These are phyloP conservation scores for Amphicarpaea edgeworthii DNA, from an alignment of 306 rosid genomes.

Conservation along the genomic window DNA sequence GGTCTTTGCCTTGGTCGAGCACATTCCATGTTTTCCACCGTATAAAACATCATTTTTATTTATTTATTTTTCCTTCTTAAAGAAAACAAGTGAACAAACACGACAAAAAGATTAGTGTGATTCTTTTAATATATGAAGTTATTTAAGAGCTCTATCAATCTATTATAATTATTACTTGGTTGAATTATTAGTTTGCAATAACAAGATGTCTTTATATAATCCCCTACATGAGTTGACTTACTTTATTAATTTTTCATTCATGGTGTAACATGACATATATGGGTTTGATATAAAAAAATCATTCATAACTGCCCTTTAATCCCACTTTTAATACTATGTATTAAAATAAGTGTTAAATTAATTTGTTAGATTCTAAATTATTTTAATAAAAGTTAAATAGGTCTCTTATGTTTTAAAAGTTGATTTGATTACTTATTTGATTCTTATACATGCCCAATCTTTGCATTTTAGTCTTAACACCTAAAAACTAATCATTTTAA, in stretches of 20 bases:
- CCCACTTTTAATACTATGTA: neutral
- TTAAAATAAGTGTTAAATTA: neutral
- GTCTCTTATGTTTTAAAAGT: neutral
- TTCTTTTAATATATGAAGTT: neutral
- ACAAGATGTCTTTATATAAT: neutral
- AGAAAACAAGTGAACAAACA: neutral
- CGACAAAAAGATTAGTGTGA: neutral
- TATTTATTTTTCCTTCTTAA: neutral
- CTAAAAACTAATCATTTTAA: neutral
- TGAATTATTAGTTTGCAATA: neutral
- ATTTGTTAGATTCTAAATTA: neutral
- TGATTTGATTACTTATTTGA: neutral
- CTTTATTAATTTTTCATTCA: neutral
- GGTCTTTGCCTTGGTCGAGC: slow-evolving; percentile 13
- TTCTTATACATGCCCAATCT: neutral
- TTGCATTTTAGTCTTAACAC: neutral
- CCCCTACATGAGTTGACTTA: neutral
- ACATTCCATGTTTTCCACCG: slow-evolving; percentile 29
- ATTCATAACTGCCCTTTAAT: neutral
- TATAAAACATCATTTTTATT: neutral
- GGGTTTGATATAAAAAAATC: neutral
- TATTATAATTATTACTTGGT: neutral
- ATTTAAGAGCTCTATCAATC: neutral
- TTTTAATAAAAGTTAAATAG: neutral
- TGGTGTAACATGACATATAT: neutral